phyloP scores from a whole-genome alignment of 306 rosid species.

The Lathyrus oleraceus region DNA sequence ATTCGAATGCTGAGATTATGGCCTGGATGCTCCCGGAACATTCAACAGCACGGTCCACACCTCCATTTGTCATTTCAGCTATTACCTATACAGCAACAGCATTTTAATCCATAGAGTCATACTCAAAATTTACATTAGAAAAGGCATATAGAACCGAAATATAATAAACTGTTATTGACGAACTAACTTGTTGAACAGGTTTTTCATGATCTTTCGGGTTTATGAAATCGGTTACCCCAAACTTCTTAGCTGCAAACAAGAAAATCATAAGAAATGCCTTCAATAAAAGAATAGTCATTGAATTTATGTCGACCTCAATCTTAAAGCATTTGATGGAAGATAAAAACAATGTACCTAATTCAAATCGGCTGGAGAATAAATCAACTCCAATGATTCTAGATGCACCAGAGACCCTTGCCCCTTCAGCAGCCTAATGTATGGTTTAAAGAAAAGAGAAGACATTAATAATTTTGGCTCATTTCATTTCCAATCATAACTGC shows the following conservation, averaged over 20 bases:
- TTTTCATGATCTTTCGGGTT: slow-evolving; percentile 88
- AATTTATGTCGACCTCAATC: neutral
- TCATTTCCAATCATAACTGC: neutral
- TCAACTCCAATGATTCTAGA: slow-evolving; percentile 82
- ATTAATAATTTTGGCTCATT: neutral
- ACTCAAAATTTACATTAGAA: neutral
- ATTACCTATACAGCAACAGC: slow-evolving; percentile 53
- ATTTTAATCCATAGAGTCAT: neutral
- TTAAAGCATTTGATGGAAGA: slow-evolving; percentile 8
- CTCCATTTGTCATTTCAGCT: slow-evolving; percentile 86
- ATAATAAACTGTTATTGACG: neutral
- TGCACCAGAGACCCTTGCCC: slow-evolving; percentile 87
- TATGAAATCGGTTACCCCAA: slow-evolving; percentile 83
- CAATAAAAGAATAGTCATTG: neutral
- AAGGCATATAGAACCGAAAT: neutral
- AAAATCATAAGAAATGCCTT: neutral
- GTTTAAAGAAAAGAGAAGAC: neutral
- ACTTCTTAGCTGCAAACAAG: slow-evolving; percentile 72
- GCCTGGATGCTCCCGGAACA: slow-evolving; percentile 92
- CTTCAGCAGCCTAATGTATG: slow-evolving; percentile 74
- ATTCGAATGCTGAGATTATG: slow-evolving; percentile 91
- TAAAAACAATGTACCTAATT: slow-evolving; percentile 53
- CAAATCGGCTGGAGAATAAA: slow-evolving; percentile 69
- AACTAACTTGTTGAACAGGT: slow-evolving; percentile 77
- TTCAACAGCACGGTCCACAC: slow-evolving; percentile 88